A percentile compares a stretch with the other conserved stretches of the same genome.
Conservation (phyloP, 1,284 basidiomycete species). For the Ceratobasidium theobromae region DNA sequence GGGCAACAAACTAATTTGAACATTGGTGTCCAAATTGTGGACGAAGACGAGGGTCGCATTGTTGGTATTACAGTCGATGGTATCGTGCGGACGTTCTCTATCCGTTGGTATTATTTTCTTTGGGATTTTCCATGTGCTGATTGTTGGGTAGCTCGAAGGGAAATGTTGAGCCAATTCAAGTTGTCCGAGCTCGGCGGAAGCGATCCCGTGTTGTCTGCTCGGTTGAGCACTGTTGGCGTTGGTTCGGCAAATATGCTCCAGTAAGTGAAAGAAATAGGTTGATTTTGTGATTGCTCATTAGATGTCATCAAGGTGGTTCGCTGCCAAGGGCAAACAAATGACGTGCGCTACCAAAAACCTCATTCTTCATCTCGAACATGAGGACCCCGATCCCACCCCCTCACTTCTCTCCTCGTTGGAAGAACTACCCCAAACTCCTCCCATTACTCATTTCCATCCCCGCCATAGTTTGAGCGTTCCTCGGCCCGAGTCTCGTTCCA, state of each 20-base stretch:
- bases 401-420: slow-evolving; percentile 19
- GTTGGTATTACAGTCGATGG: slow-evolving; percentile 91
- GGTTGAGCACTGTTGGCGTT: slow-evolving; percentile 70
- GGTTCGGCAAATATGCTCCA: slow-evolving; percentile 83
- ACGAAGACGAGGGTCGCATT: slow-evolving; percentile 71
- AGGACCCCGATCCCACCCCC: slow-evolving; percentile 16
- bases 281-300: background rate
- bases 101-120: slow-evolving; percentile 54
- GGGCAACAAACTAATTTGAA: slow-evolving; percentile 92
- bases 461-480: slow-evolving; percentile 42
- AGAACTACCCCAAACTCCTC: slow-evolving; percentile 46
- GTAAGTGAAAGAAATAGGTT: slow-evolving; percentile 45
- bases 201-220: slow-evolving; percentile 63
- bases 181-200: slow-evolving; percentile 73
- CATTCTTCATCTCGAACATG: slow-evolving; percentile 72
- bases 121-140: background rate
- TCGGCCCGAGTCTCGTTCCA: slow-evolving; percentile 45
- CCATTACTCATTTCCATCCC: slow-evolving; percentile 46
- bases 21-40: slow-evolving; percentile 83
- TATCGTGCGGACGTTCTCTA: slow-evolving; percentile 86
- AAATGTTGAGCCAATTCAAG: slow-evolving; percentile 91
- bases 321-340: slow-evolving; percentile 86
- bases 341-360: slow-evolving; percentile 88
- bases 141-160: slow-evolving; percentile 53
- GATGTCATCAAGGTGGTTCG: slow-evolving; percentile 68